Base-by-base conservation (phyloP, 192 early-diverging fungal species). In the Pecoramyces ruminantium region DNA sequence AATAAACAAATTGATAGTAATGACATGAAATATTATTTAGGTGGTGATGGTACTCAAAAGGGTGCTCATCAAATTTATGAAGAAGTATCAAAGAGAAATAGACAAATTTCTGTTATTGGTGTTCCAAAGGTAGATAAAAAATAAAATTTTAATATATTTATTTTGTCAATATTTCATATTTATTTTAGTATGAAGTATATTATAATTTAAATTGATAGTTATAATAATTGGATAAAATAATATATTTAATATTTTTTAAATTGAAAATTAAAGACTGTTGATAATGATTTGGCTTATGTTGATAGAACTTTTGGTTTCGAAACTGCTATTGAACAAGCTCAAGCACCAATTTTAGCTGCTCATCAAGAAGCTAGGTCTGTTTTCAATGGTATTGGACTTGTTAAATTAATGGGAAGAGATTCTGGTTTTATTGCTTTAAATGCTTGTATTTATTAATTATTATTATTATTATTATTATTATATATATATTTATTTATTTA, bases 391-490 rank as follows among this genome's bases (percentile, higher is more conserved):
- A 78, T 85, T 29, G 85, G 85, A 4, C 80, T 85, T 77, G 85
- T 85, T 30, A 85, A 85, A 78, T 79, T 85, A 77, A 85, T 85
- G 85, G 85, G 85, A 28, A 39, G 85, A n/a, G 83, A 85, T 38
- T 81, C 79, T 14, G 85, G 85, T 13, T 85, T 85, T 40, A 85
- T 85, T 80, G 85, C 85, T 28, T 80, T 85, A 28, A 78, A 84
- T 77, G 84, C 85, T 13, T 40, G 39, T 40, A 40, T 8, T 34
- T 34, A 34, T 34, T 34, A 11, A n/a, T n/a, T n/a, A n/a, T n/a
- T n/a, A n/a, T n/a, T n/a, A n/a, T n/a, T n/a, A n/a, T n/a, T n/a
- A n/a, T n/a, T n/a, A n/a, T n/a, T n/a, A n/a, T n/a, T n/a, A n/a
- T n/a, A n/a, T n/a, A n/a, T n/a, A n/a, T n/a, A n/a, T n/a, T n/a